phyloP scores from a whole-genome alignment of 768 basidiomycete genomes.

The Cystofilobasidium capitatum region DNA sequence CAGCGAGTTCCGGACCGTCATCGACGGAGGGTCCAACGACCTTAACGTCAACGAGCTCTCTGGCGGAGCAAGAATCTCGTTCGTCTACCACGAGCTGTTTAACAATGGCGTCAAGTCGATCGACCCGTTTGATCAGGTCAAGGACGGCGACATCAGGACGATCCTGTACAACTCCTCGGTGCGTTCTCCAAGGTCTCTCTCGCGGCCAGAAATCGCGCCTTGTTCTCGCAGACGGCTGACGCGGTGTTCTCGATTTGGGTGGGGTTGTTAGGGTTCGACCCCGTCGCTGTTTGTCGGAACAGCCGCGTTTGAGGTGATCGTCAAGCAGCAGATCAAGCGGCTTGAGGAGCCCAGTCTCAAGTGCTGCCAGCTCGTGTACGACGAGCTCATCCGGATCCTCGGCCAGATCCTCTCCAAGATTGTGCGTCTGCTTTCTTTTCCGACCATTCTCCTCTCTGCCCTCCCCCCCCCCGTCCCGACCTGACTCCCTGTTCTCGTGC shows the following conservation, averaged over 20 bases:
- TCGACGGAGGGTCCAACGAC: conserved; percentile 96
- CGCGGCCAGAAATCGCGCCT: background rate
- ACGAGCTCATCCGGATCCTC: conserved; percentile 92
- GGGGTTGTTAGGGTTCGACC: conserved; percentile 65
- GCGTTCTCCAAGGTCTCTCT: conserved; percentile 37
- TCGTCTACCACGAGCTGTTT: conserved; percentile 97
- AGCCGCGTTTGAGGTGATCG: conserved; percentile 93
- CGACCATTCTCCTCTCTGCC: conserved; percentile 32
- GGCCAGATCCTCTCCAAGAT: conserved; percentile 83
- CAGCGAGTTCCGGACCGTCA: conserved; percentile 87
- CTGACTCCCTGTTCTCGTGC: background rate
- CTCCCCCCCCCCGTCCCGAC: background rate
- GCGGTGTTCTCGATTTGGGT: background rate
- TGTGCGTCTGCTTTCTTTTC: conserved; percentile 43
- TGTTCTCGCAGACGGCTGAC: background rate
- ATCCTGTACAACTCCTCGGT: conserved; percentile 97
- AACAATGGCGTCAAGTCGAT: conserved; percentile 91
- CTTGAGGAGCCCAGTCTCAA: conserved; percentile 88
- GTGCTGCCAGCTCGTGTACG: conserved; percentile 91
- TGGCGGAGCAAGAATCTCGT: conserved; percentile 97
- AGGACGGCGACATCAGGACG: conserved; percentile 93
- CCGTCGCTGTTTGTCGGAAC: conserved; percentile 95
- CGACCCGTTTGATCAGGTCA: conserved; percentile 98
- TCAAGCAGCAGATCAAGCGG: conserved; percentile 97
- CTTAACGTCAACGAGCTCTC: conserved; percentile 88